Conservation (phyloP, 2,329 filamentous ascomycete genomes). For the Metarhizium album region DNA sequence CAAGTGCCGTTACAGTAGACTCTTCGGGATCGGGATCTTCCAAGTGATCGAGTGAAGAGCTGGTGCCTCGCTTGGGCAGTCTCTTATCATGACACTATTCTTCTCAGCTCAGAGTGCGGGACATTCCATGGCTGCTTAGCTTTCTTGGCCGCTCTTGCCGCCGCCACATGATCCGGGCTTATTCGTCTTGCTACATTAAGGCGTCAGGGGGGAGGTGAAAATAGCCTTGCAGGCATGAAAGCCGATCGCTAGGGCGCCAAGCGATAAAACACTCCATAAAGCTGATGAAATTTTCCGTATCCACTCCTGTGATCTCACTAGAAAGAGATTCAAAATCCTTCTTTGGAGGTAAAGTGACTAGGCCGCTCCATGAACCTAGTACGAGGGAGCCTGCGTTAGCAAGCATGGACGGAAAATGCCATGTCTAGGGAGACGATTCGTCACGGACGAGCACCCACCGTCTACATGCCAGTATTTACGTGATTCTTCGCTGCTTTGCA, state of each 20-base stretch:
- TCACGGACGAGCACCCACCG: conserved; percentile 10
- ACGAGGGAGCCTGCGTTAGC: background rate
- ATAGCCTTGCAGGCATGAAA: conserved; percentile 9
- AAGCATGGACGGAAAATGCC: background rate
- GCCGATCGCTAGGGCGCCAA: conserved; percentile 17
- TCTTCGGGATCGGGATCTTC: too few relatives aligned
- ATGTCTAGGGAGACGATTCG: background rate
- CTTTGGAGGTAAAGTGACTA: conserved; percentile 13
- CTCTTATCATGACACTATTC: too few relatives aligned
- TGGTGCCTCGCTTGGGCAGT: too few relatives aligned
- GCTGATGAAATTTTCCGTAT: conserved; percentile 13
- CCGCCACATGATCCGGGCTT: too few relatives aligned
- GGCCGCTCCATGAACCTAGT: conserved; percentile 16
- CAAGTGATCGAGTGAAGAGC: too few relatives aligned
- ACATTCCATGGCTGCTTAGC: too few relatives aligned
- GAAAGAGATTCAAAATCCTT: conserved; percentile 11
- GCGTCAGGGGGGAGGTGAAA: too few relatives aligned
- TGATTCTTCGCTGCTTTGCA: conserved; percentile 11
- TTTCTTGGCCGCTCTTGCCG: too few relatives aligned
- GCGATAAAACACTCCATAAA: conserved; percentile 13
- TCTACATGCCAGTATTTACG: conserved; percentile 17
- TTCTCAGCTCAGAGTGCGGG: too few relatives aligned
- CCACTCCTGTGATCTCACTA: conserved; percentile 5
- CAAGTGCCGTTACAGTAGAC: too few relatives aligned
- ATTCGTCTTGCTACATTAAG: too few relatives aligned